phyloP scores from a whole-genome alignment of 441 rosid species.

The Brassica balearica region DNA sequence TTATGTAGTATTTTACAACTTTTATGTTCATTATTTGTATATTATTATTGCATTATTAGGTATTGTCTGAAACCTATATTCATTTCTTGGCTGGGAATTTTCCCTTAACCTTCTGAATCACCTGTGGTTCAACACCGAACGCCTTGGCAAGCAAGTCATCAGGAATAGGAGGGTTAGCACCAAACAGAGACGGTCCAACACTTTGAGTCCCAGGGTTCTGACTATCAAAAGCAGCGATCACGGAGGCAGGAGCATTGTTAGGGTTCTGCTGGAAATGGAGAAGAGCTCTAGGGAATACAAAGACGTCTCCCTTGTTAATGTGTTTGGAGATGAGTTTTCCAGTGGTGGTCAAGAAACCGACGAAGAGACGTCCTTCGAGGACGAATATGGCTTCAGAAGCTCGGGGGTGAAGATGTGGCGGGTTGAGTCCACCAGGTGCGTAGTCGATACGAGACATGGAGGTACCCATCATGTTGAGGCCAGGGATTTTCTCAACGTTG shows the following conservation, averaged over 20 bases:
- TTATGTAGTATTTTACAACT: conserved; percentile 19
- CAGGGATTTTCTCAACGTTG: conserved; percentile 74
- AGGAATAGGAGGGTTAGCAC: conserved; percentile 64
- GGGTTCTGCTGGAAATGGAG: conserved; percentile 79
- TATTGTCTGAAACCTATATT: conserved; percentile 23
- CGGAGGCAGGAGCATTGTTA: conserved; percentile 55
- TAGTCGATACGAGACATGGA: conserved; percentile 72
- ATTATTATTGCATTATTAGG: conserved; percentile 8
- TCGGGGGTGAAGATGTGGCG: conserved; percentile 84
- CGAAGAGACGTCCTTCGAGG: conserved; percentile 74
- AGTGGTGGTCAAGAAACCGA: conserved; percentile 71
- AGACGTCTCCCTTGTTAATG: conserved; percentile 67
- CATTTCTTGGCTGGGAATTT: conserved; percentile 47
- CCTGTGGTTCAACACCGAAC: conserved; percentile 59
- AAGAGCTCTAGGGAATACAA: conserved; percentile 69
- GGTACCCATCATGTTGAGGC: conserved; percentile 80
- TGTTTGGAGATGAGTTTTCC: conserved; percentile 59
- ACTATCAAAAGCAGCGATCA: conserved; percentile 71
- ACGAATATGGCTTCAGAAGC: conserved; percentile 72
- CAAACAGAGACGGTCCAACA: conserved; percentile 58
- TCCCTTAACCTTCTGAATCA: conserved; percentile 62
- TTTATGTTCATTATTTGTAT: conserved; percentile 1
- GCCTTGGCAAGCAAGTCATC: conserved; percentile 67
- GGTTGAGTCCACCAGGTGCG: conserved; percentile 64
- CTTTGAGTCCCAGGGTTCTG: conserved; percentile 77